Evolutionary conservation across 352 stramenopile species (phyloP).

Genomic region (Saprolegnia diclina): DNA sequence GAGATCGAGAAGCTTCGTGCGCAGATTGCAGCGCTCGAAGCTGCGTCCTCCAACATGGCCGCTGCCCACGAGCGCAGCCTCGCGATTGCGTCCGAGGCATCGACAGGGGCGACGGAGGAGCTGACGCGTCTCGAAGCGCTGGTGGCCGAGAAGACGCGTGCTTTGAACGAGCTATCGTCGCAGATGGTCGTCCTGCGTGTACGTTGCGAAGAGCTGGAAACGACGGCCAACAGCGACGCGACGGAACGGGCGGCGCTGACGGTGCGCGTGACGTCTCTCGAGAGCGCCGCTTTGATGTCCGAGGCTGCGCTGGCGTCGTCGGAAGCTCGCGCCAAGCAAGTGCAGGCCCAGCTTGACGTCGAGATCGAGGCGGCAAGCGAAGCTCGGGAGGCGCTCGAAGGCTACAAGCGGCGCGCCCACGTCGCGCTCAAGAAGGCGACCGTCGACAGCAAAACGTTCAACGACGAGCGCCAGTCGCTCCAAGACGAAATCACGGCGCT

Average conservation of each 20-base stretch:
- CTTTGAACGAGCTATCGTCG: slow-evolving; percentile 16
- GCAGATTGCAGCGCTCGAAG: not conserved
- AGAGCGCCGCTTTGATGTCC: not conserved
- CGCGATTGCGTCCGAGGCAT: not conserved
- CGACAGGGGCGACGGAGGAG: slow-evolving; percentile 11
- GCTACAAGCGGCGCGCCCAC: slow-evolving; percentile 74
- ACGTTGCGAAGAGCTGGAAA: slow-evolving; percentile 20
- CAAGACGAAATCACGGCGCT: slow-evolving; percentile 52
- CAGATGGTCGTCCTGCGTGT: too few relatives aligned
- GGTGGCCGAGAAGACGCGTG: not conserved
- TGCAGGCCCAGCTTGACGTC: slow-evolving; percentile 27
- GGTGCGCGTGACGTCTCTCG: too few relatives aligned
- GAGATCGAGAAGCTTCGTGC: not conserved
- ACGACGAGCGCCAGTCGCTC: slow-evolving; percentile 48
- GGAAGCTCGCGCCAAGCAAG: slow-evolving; percentile 26
- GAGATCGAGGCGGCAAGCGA: slow-evolving; percentile 50
- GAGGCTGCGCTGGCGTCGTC: slow-evolving; percentile 21
- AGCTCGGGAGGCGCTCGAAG: slow-evolving; percentile 52
- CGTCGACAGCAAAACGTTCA: slow-evolving; percentile 58
- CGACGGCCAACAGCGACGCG: not conserved
- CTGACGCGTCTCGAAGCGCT: not conserved
- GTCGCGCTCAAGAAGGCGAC: slow-evolving; percentile 73
- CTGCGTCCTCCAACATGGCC: not conserved
- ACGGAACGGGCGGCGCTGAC: not conserved
- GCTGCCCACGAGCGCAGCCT: not conserved